A percentile compares a stretch with the other conserved stretches of the same genome.
Conservation (phyloP, 2,329 filamentous ascomycete species). For the Neonectria faginata region DNA sequence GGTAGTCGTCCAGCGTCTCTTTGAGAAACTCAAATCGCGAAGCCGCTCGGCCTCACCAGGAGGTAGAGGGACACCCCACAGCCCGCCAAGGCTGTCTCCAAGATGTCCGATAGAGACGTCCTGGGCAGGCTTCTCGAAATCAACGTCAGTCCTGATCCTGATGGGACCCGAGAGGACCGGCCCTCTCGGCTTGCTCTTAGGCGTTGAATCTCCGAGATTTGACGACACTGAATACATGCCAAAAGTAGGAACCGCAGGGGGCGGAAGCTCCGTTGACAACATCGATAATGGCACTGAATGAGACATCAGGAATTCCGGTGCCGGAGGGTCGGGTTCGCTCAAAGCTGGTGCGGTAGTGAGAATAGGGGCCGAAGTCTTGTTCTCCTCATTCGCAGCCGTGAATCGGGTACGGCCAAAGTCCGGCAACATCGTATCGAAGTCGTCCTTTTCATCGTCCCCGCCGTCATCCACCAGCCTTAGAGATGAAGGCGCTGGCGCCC, state of each 20-base stretch:
- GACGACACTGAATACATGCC: slow-evolving; percentile 38
- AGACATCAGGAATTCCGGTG: slow-evolving; percentile 36
- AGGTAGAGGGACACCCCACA: slow-evolving; percentile 59
- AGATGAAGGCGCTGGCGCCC: slow-evolving; percentile 53
- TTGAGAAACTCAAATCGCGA: slow-evolving; percentile 59
- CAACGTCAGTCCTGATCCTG: slow-evolving; percentile 50
- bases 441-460: slow-evolving; percentile 55
- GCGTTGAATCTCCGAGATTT: slow-evolving; percentile 30
- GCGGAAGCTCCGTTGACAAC: slow-evolving; percentile 37
- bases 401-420: slow-evolving; percentile 61
- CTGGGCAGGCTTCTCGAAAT: slow-evolving; percentile 47
- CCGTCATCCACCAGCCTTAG: slow-evolving; percentile 59
- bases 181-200: slow-evolving; percentile 39
- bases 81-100: slow-evolving; percentile 55
- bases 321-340: slow-evolving; percentile 28
- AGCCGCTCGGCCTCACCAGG: slow-evolving; percentile 59
- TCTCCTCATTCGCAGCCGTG: slow-evolving; percentile 31
- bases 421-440: slow-evolving; percentile 63
- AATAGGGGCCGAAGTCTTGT: slow-evolving; percentile 22
- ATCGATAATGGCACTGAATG: slow-evolving; percentile 35
- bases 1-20: slow-evolving; percentile 68
- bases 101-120: slow-evolving; percentile 51
- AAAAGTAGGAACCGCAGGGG: slow-evolving; percentile 38
- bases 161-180: slow-evolving; percentile 52
- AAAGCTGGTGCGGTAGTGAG: slow-evolving; percentile 17